These are phyloP conservation scores for Dendrobium huoshanense DNA, from an alignment of 106 monocot genomes.

Conservation along the genomic window DNA sequence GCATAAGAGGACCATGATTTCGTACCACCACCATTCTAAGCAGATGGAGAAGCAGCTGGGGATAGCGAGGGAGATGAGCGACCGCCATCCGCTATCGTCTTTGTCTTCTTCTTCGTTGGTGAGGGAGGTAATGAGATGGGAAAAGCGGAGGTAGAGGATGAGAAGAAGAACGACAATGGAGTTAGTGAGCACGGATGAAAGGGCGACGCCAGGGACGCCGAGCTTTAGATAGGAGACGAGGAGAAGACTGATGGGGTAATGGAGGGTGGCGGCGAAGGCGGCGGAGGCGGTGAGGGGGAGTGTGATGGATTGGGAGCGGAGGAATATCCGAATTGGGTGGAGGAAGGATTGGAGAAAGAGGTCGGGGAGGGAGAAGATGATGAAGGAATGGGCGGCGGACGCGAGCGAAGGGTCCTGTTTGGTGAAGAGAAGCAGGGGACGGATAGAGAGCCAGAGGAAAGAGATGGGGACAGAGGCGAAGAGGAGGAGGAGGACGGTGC, in stretches of 20 bases:
- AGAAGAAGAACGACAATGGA: slow-evolving; percentile 51
- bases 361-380: slow-evolving; percentile 61
- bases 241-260: slow-evolving; percentile 69
- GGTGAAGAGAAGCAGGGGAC: slow-evolving; percentile 44
- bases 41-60: slow-evolving; percentile 91
- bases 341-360: slow-evolving; percentile 63
- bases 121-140: slow-evolving; percentile 34
- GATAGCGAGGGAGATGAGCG: slow-evolving; percentile 58
- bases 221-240: slow-evolving; percentile 50
- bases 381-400: slow-evolving; percentile 43
- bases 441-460: slow-evolving; percentile 42
- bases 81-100: slow-evolving; percentile 42
- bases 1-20: slow-evolving; percentile 86
- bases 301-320: slow-evolving; percentile 72
- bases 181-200: slow-evolving; percentile 52
- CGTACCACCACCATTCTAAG: slow-evolving; percentile 99
- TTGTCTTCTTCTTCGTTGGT: slow-evolving; percentile 7
- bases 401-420: slow-evolving; percentile 53
- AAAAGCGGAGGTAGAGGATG: slow-evolving; percentile 46
- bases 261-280: slow-evolving; percentile 35
- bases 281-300: slow-evolving; percentile 62
- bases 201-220: slow-evolving; percentile 63
- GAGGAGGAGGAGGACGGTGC: slow-evolving; percentile 51
- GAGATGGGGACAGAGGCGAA: slow-evolving; percentile 39
- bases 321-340: slow-evolving; percentile 71